Percentiles rank a stretch among this genome's conserved stretches.
phyloP scores from a whole-genome alignment of 2,329 filamentous ascomycete species.

The Aspergillus nomiae region DNA sequence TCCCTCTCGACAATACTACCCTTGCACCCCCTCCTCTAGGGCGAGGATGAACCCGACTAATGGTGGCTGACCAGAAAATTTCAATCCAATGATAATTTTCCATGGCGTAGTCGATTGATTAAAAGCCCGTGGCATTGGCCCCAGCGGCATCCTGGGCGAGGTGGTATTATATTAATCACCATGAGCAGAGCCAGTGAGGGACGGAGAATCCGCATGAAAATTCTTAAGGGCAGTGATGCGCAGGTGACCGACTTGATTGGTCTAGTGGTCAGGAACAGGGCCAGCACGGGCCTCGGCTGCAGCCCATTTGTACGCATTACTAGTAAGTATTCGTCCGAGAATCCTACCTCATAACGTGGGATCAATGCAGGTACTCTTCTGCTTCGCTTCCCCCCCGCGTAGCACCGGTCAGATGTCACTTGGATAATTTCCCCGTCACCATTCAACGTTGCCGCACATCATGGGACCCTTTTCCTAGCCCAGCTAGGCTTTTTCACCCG shows the following conservation, averaged over 20 bases:
- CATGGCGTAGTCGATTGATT: background rate
- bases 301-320: background rate
- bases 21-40: background rate
- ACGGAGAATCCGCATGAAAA: background rate
- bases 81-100: background rate
- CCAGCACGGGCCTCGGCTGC: background rate
- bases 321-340: background rate
- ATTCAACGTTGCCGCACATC: background rate
- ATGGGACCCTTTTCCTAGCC: background rate
- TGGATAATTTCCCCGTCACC: background rate
- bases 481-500: background rate
- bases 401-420: background rate
- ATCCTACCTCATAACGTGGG: too few relatives aligned
- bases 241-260: background rate
- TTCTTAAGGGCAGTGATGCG: background rate
- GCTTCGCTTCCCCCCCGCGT: background rate
- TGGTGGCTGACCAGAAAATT: background rate
- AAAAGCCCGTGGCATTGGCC: background rate
- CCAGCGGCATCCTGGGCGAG: background rate
- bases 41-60: background rate
- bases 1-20: background rate
- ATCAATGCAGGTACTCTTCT: background rate
- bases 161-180: background rate
- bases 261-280: background rate
- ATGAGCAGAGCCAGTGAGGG: background rate